Evolutionary conservation across 1,284 basidiomycete genomes (phyloP), one percentile per base, ranked within the genome.

Genomic region (Abortiporus biennis): DNA sequence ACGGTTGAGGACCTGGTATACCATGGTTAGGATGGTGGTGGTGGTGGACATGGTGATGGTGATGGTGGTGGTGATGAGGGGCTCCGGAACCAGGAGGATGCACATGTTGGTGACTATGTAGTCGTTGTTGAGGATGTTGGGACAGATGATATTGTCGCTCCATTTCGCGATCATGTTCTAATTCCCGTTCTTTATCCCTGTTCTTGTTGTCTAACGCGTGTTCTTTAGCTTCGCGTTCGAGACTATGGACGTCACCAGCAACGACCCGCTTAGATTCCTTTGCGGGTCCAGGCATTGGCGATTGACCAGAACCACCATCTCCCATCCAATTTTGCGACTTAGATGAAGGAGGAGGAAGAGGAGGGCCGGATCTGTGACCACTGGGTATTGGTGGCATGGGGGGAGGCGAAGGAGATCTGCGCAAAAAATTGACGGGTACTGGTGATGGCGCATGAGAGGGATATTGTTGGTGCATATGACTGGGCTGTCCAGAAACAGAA

Each of bases 1-100:
- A 45, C 0, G 44, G 45, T n/a, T 54, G 51, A 13, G 43, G 40
- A 17, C 46, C 46, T 11, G 44, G 48, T 19, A 43, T 40, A 6
- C 49, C 45, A 23, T 42, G 47, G 17, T 11, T 13, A 19, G 54
- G 45, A 46, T 65, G 67, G 40, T 73, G 70, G 38, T 70, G 70
- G 25, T 69, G 63, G 43, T 62, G 60, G 40, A 63, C 59, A 40
- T 73, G 67, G 41, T 67, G 64, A 38, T 69, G 57, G 23, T 63
- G 57, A 1, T 54, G 50, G 16, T 49, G 55, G 37, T 48, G 62
- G 16, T 52, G 54, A 16, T 61, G 52, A 23, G 43, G 47, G 39
- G 38, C 46, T 16, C 21, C 31, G 13, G 35, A 36, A 19, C 38
- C 35, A 31, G 49, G 44, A n/a, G 33, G 55, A 19, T 39, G 43